A percentile compares a stretch with the other conserved stretches of the same genome.
phyloP scores from a whole-genome alignment of 257 asterid genomes.

The Misopates orontium region DNA sequence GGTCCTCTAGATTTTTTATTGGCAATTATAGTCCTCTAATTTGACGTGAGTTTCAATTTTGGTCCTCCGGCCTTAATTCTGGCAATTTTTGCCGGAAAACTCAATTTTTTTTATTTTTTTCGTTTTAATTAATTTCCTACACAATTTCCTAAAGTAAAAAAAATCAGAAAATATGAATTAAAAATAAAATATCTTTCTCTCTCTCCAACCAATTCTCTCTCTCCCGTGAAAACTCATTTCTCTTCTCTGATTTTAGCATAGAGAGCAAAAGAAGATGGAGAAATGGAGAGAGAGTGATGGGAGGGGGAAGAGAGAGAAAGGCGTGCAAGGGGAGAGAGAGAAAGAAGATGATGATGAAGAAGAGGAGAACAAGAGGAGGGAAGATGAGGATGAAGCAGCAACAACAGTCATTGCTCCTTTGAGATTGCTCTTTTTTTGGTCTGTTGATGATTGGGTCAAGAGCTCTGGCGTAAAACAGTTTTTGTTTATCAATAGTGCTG shows the following conservation, averaged over 20 bases:
- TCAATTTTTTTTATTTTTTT: too few species aligned
- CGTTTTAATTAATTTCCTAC: too few species aligned
- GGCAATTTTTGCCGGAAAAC: too few species aligned
- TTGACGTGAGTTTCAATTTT: too few species aligned
- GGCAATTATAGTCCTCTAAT: too few species aligned
- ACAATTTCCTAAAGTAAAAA: too few species aligned
- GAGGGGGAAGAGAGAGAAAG: constrained; percentile 42
- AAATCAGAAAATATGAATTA: too few species aligned
- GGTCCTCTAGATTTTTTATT: too few species aligned
- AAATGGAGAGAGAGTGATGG: constrained; percentile 43
- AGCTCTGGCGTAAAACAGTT: constrained; percentile 73
- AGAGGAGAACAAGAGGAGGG: constrained; percentile 42
- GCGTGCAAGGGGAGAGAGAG: constrained; percentile 42
- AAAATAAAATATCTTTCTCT: too few species aligned
- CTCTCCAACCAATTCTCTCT: too few species aligned
- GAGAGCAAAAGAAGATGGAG: constrained; percentile 44
- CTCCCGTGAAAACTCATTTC: too few species aligned
- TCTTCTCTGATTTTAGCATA: constrained; percentile 23
- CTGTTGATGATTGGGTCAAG: constrained; percentile 96
- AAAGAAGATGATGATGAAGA: constrained; percentile 44
- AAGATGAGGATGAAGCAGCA: constrained; percentile 47
- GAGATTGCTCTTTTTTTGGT: constrained; percentile 33
- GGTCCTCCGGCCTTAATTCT: too few species aligned
- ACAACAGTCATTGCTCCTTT: constrained; percentile 66
- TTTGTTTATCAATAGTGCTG: constrained; percentile 91